Base-by-base conservation (phyloP, 2,329 filamentous ascomycete species). In the Macrophomina pseudophaseolina region DNA sequence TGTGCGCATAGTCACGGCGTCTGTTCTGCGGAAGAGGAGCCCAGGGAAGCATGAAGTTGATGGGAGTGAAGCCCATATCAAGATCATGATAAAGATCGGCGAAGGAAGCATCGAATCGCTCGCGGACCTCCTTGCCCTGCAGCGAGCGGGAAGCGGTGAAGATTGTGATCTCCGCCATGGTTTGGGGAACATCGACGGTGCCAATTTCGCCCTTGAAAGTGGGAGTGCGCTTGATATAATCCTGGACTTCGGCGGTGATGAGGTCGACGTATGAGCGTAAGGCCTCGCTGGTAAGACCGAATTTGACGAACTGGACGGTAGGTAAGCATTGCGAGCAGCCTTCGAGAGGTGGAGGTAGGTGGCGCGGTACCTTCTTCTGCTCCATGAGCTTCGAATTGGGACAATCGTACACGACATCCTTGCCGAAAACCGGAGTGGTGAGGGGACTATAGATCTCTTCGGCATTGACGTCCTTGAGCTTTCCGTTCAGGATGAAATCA, bases 331-430 rank as follows among this genome's bases (percentile, higher is more conserved):
- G 8, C 53, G 48, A 51, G 9, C 28, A 5, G 4, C 5, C 12
- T 23, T 28, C 2, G 12, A 40, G 5, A 14, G 5, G 9, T 52
- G 5, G 48, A 4, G 4, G 30, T 12, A 23, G 8, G 23, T n/a
- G 18, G 56, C 3, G 38, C 23, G n/a, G 69, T 78, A 93, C 91
- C 88, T 94, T 95, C 84, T 97, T 97, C 84, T 97, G 93, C 82
- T 97, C 93, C 93, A 97, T 96, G 75, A 97, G 86, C 81, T 96
- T 96, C 67, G 92, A 85, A 77, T 96, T 96, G 49, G 92, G 92
- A 80, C 92, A 95, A 78, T 96, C 93, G 76, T 96, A 97, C 64
- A 96, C 91, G 32, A 97, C 93, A 80, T 94, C 90, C 73, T 88
- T 89, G 71, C 93, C 93, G 76, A 97, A 97, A 3, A 89, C 87